Percentiles rank a stretch among this genome's conserved stretches.
phyloP scores from a whole-genome alignment of 2,329 filamentous ascomycete genomes.

The Zarea fungicola region DNA sequence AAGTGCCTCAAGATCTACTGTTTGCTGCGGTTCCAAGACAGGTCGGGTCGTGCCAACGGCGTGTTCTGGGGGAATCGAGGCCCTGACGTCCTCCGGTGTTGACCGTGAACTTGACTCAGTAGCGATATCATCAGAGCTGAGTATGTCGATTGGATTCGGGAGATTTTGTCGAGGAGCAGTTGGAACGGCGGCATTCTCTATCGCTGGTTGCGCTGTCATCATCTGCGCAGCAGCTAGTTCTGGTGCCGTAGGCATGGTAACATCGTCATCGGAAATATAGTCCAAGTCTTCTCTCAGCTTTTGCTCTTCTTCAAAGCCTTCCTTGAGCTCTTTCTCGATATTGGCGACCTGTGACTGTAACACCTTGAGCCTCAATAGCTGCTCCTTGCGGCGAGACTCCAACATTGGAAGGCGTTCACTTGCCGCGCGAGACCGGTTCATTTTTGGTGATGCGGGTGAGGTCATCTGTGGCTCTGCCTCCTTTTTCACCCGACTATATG shows the following conservation, averaged over 20 bases:
- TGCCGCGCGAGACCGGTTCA: slow-evolving; percentile 24
- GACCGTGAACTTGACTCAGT: slow-evolving; percentile 6
- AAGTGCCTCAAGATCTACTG: background rate
- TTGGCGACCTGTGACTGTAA: slow-evolving; percentile 42
- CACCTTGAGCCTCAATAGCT: slow-evolving; percentile 42
- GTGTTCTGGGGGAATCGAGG: background rate
- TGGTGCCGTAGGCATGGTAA: background rate
- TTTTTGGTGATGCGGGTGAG: slow-evolving; percentile 21
- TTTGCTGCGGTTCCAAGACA: background rate
- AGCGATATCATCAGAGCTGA: slow-evolving; percentile 10
- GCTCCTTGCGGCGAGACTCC: slow-evolving; percentile 30
- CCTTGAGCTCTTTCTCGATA: slow-evolving; percentile 44
- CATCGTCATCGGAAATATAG: slow-evolving; percentile 11
- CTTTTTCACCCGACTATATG: background rate
- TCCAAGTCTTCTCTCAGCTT: slow-evolving; percentile 26
- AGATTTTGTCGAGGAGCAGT: too few relatives aligned
- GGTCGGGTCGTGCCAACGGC: background rate
- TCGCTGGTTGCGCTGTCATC: background rate
- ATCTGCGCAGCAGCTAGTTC: background rate
- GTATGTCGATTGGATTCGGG: background rate
- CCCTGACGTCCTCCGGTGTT: background rate
- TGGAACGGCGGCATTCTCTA: background rate
- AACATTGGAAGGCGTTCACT: slow-evolving; percentile 33
- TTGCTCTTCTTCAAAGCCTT: slow-evolving; percentile 31
- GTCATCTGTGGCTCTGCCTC: slow-evolving; percentile 7